Percentiles rank a stretch among this genome's conserved stretches.
phyloP scores from a whole-genome alignment of 805 yeast species.

The Kluyveromyces lactis region DNA sequence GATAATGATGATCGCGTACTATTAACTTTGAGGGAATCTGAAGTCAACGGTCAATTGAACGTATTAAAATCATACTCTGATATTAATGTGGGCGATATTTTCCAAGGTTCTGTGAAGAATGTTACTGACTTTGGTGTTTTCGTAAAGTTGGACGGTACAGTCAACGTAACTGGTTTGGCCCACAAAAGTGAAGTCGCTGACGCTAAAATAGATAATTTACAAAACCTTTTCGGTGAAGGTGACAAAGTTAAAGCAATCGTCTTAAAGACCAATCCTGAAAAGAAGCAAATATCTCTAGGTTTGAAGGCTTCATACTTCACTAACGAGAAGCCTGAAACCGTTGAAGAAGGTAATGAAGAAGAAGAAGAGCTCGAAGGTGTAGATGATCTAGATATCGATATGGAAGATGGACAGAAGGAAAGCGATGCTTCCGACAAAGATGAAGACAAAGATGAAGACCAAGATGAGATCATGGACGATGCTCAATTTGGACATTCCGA shows the following conservation, averaged over 20 bases:
- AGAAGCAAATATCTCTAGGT: slow-evolving; percentile 77
- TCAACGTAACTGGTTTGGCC: slow-evolving; percentile 75
- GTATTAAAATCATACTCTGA: slow-evolving; percentile 56
- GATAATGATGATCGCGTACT: slow-evolving; percentile 57
- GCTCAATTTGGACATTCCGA: slow-evolving; percentile 22
- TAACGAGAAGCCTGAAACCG: slow-evolving; percentile 15
- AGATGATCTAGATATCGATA: slow-evolving; percentile 26
- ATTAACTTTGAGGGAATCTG: slow-evolving; percentile 74
- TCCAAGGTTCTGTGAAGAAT: slow-evolving; percentile 69
- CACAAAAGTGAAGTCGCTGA: slow-evolving; percentile 82
- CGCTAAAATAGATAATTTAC: slow-evolving; percentile 45
- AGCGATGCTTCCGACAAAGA: slow-evolving; percentile 15
- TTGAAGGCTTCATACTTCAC: slow-evolving; percentile 89
- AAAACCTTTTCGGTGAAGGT: slow-evolving; percentile 72
- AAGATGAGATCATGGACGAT: slow-evolving; percentile 23
- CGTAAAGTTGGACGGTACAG: slow-evolving; percentile 67
- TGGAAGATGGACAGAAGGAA: slow-evolving; percentile 24
- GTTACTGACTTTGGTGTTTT: slow-evolving; percentile 89
- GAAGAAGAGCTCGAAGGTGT: slow-evolving; percentile 11
- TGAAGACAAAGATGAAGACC: slow-evolving; percentile 18
- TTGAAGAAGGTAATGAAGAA: slow-evolving; percentile 29
- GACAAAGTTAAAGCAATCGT: slow-evolving; percentile 85
- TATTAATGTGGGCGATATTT: slow-evolving; percentile 58
- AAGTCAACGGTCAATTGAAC: slow-evolving; percentile 61
- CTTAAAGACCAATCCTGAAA: slow-evolving; percentile 49